Conservation (phyloP, 2,329 filamentous ascomycete genomes). For the Fusarium proliferatum region DNA sequence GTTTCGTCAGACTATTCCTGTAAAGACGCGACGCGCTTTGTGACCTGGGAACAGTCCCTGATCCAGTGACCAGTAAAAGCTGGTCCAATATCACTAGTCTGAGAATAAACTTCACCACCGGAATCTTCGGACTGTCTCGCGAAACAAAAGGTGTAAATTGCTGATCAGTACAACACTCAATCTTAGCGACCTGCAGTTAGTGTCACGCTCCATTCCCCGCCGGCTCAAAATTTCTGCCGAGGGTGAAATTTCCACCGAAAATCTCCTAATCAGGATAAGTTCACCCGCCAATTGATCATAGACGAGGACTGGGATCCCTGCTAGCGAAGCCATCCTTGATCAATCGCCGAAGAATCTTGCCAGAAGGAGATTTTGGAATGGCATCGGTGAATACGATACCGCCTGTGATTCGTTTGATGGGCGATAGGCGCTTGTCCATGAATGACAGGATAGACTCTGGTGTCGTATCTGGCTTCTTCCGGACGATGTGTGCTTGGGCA, state of each 20-base stretch:
- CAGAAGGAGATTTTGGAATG: slow-evolving; percentile 1
- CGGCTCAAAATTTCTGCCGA: neutral
- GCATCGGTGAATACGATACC: slow-evolving; percentile 1
- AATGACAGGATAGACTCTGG: neutral
- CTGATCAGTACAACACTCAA: neutral
- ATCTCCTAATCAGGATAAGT: neutral
- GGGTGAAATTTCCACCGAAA: neutral
- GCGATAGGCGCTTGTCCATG: slow-evolving; percentile 3
- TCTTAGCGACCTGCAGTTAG: neutral
- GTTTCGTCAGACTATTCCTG: no score
- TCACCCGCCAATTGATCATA: neutral
- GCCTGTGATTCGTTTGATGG: slow-evolving; percentile 1
- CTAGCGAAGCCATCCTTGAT: neutral
- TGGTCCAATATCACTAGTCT: neutral
- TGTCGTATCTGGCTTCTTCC: neutral
- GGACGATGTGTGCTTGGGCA: slow-evolving; percentile 7
- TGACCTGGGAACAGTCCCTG: no score
- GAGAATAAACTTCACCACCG: neutral
- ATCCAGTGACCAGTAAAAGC: neutral
- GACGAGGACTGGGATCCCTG: neutral
- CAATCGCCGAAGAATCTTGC: slow-evolving; percentile 11
- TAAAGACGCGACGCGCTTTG: no score
- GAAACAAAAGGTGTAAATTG: rapidly evolving
- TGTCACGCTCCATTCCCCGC: neutral
- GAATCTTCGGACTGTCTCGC: neutral